Conservation (phyloP, 306 rosid genomes). For the Pyrus pyrifolia region DNA sequence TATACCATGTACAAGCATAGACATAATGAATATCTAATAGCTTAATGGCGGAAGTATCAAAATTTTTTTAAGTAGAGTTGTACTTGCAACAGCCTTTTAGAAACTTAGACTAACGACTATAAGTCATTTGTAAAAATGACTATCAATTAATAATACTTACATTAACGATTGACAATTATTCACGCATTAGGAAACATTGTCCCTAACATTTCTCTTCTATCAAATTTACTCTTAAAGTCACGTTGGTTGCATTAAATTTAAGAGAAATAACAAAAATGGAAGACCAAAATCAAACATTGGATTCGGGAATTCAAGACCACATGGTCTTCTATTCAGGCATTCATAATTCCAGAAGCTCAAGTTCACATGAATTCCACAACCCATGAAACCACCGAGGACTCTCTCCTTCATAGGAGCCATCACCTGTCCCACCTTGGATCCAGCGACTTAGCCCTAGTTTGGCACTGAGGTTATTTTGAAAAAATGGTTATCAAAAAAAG, state of each 20-base stretch:
- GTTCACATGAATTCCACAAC: neutral
- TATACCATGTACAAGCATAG: neutral
- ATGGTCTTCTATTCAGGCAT: neutral
- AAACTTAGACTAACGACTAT: too few species aligned
- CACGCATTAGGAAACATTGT: too few species aligned
- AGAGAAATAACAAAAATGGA: neutral
- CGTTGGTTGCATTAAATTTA: neutral
- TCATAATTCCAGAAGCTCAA: neutral
- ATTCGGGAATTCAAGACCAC: neutral
- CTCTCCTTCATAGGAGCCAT: neutral
- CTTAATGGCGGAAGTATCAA: neutral
- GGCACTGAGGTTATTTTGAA: rapidly evolving
- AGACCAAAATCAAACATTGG: neutral
- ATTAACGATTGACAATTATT: too few species aligned
- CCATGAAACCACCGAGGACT: neutral
- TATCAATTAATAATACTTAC: too few species aligned
- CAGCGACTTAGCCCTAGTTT: neutral
- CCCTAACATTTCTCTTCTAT: neutral
- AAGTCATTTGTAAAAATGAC: too few species aligned
- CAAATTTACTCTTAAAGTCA: neutral
- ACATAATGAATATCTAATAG: too few species aligned
- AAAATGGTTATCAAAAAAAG: too few species aligned
- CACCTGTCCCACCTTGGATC: neutral
- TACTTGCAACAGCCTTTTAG: neutral
- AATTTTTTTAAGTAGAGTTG: neutral